Evolutionary conservation across 306 rosid genomes (phyloP), one percentile per base, ranked within the genome.

Genomic region (Amphicarpaea edgeworthii): DNA sequence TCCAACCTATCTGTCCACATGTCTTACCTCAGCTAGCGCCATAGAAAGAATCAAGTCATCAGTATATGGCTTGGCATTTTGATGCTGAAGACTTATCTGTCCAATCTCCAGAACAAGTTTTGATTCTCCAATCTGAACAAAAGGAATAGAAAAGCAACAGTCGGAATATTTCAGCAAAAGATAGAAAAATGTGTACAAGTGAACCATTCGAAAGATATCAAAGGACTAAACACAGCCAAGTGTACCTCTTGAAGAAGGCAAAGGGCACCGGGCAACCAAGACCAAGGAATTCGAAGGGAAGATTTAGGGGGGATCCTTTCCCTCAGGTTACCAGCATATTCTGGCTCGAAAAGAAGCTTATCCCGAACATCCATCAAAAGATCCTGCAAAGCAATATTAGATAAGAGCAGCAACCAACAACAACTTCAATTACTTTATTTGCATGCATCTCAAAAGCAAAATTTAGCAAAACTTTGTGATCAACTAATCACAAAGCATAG

Each of bases 161-260:
- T 76, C 8, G 76, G 45, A 47, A 38, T 12, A 58, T 24, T 75
- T 70, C 71, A 43, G 19, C 3, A 51, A 83, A 63, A 54, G 55
- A 72, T 45, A 17, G 37, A 53, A 55, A 77, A 17, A 41, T 24
- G 6, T 23, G 19, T 24, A 40, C 64, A 37, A 26, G 7, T 60
- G 37, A 63, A 20, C 30, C 38, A 6, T 17, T 16, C 21, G 54
- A 21, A 76, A 43, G 68, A 58, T 5, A 59, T n/a, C 24, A 12
- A 41, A 21, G 15, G 77, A 71, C 51, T 1, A 72, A 65, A 45
- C 47, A 38, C 7, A 9, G 78, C 70, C 66, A 79, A 62, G 58
- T 53, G 43, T 83, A 95, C 98, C 97, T 96, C 98, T 83, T 96
- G 98, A 87, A 96, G 98, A 60, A 96, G 93, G 90, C 98, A 92